These are phyloP conservation scores for Xylaria telfairii DNA, from an alignment of 495 filamentous ascomycete species.

Conservation along the genomic window DNA sequence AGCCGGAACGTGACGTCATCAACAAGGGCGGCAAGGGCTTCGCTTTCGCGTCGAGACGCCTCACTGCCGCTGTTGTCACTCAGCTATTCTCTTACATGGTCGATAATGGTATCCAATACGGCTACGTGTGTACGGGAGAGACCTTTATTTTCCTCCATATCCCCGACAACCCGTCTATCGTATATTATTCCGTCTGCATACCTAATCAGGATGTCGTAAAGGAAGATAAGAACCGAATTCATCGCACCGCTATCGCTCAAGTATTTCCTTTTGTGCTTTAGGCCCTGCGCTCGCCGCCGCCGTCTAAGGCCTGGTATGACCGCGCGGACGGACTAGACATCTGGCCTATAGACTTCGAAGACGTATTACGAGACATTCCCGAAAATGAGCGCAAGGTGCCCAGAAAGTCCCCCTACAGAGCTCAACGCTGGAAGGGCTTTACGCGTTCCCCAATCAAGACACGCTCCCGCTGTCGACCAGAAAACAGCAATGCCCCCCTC, in stretches of 20 bases:
- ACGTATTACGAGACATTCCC: conserved; percentile 42
- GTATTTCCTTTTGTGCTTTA: conserved; percentile 56
- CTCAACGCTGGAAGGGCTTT: conserved; percentile 37
- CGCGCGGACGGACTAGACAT: conserved; percentile 36
- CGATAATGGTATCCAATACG: conserved; percentile 47
- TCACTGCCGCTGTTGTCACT: conserved; percentile 49
- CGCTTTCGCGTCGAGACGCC: conserved; percentile 33
- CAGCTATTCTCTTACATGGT: conserved; percentile 60
- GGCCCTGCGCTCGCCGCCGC: conserved; percentile 44
- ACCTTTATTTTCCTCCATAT: conserved; percentile 57
- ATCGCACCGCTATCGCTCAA: conserved; percentile 52
- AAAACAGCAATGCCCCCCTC: neutral
- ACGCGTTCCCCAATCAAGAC: conserved; percentile 38
- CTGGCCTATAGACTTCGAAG: conserved; percentile 49
- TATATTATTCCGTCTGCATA: conserved; percentile 49
- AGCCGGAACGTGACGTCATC: conserved; percentile 39
- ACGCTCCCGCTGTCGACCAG: conserved; percentile 19
- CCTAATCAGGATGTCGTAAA: conserved; percentile 47
- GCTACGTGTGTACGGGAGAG: conserved; percentile 55
- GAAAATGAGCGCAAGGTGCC: conserved; percentile 35
- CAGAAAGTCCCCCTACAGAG: conserved; percentile 38
- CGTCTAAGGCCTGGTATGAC: conserved; percentile 48
- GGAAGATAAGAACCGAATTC: conserved; percentile 42
- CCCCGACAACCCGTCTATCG: conserved; percentile 44
- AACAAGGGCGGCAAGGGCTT: conserved; percentile 36